Conservation (phyloP, 2,329 filamentous ascomycete species). For the Aspergillus luchuensis region DNA sequence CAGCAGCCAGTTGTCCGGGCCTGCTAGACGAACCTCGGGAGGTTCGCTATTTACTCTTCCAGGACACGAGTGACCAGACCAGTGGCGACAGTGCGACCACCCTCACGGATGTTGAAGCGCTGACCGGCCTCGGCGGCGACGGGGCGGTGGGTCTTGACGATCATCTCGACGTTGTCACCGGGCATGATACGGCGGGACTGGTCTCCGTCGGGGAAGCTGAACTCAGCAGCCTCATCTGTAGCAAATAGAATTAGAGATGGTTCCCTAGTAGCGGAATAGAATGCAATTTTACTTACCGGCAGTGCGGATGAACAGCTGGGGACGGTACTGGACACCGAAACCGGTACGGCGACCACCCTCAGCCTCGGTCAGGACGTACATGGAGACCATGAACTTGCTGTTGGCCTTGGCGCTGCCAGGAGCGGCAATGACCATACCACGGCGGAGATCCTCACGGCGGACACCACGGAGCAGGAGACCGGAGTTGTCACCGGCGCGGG, state of each 20-base stretch:
- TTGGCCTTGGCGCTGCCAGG: constrained; percentile 84
- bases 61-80: constrained; percentile 76
- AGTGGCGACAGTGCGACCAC: constrained; percentile 84
- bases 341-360: constrained; percentile 97
- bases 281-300: constrained; percentile 66
- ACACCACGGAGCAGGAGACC: constrained; percentile 94
- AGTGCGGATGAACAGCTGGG: constrained; percentile 93
- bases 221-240: constrained; percentile 66
- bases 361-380: constrained; percentile 97
- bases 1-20: constrained; percentile 18
- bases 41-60: constrained; percentile 39
- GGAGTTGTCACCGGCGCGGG: constrained; percentile 95
- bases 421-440: constrained; percentile 90
- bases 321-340: constrained; percentile 94
- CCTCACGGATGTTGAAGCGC: constrained; percentile 98
- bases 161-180: constrained; percentile 98
- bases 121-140: constrained; percentile 88
- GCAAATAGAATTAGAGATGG: not conserved
- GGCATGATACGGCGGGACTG: constrained; percentile 87
- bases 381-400: constrained; percentile 88
- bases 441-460: constrained; percentile 89
- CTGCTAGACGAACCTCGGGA: not conserved
- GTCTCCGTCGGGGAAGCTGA: constrained; percentile 85
- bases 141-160: constrained; percentile 80
- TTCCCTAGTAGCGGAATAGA: constrained; percentile 19